A percentile compares a stretch with the other conserved stretches of the same genome.
phyloP scores from a whole-genome alignment of 257 asterid species.

The Solanum chmielewskii region DNA sequence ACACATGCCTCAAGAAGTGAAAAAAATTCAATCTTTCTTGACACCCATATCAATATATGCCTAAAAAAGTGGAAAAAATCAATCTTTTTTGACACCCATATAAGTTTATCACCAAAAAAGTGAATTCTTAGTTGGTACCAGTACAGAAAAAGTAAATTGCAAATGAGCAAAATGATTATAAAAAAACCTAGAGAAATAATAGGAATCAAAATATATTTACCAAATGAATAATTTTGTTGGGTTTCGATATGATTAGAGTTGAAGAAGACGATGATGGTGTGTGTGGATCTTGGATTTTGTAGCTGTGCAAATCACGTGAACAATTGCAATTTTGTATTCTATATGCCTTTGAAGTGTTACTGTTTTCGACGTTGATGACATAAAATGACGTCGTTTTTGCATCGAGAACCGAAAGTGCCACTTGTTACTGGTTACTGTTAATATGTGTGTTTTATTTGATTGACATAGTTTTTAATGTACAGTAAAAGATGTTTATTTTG shows the following conservation, averaged over 20 bases:
- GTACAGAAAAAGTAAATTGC: not conserved
- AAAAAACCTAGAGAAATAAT: not conserved
- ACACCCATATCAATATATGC: not conserved
- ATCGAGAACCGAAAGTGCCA: not conserved
- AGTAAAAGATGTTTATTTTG: too few relatives aligned
- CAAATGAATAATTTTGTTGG: not conserved
- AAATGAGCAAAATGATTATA: not conserved
- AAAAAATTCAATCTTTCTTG: not conserved
- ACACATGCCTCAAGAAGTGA: not conserved
- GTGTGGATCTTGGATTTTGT: constrained; percentile 25
- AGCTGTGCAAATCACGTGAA: constrained; percentile 20
- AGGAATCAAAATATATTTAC: not conserved
- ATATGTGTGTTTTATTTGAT: too few relatives aligned
- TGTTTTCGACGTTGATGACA: not conserved
- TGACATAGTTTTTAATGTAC: too few relatives aligned
- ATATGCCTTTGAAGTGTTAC: not conserved
- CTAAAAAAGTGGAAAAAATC: not conserved
- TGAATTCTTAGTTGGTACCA: not conserved
- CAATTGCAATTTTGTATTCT: constrained; percentile 15
- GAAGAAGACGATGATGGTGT: constrained; percentile 1
- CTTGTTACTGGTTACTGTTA: not conserved
- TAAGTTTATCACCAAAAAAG: not conserved
- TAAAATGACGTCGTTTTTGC: not conserved
- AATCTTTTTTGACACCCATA: not conserved
- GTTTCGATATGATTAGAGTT: not conserved